Conservation (phyloP, 495 filamentous ascomycete genomes). For the Immersiella caudata region DNA sequence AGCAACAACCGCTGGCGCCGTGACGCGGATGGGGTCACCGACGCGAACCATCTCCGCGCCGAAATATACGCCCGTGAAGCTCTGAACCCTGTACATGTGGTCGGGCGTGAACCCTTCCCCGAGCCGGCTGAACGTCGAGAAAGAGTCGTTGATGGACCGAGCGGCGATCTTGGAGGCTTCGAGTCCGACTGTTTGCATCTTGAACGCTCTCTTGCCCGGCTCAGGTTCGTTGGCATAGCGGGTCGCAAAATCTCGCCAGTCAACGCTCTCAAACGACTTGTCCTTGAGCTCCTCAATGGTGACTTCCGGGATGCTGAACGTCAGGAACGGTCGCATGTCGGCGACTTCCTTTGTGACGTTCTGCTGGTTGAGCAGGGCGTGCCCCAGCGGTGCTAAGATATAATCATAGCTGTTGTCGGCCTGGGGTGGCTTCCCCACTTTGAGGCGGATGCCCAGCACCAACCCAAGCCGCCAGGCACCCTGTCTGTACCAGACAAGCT, state of each 20-base stretch:
- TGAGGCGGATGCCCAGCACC: slow-evolving; percentile 31
- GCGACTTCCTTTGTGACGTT: slow-evolving; percentile 33
- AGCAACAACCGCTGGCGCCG: neutral
- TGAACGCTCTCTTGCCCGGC: slow-evolving; percentile 17
- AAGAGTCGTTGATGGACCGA: slow-evolving; percentile 44
- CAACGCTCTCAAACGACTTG: slow-evolving; percentile 32
- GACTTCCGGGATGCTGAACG: slow-evolving; percentile 46
- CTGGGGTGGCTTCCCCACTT: slow-evolving; percentile 6
- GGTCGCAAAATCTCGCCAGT: slow-evolving; percentile 33
- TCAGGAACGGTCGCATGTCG: slow-evolving; percentile 51
- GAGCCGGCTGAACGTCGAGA: slow-evolving; percentile 44
- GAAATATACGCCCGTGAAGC: slow-evolving; percentile 43
- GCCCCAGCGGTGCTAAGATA: slow-evolving; percentile 34
- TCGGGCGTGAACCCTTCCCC: slow-evolving; percentile 21
- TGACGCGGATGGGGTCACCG: slow-evolving; percentile 44
- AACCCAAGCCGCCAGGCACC: slow-evolving; percentile 45
- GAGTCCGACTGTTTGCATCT: slow-evolving; percentile 38
- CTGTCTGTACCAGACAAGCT: slow-evolving; percentile 48
- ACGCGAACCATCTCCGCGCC: slow-evolving; percentile 49
- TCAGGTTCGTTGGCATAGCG: slow-evolving; percentile 26
- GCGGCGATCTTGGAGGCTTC: slow-evolving; percentile 53
- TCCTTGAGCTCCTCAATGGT: slow-evolving; percentile 27
- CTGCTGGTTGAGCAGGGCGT: slow-evolving; percentile 26
- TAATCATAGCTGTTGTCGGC: slow-evolving; percentile 30
- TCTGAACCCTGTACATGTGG: slow-evolving; percentile 16